Evolutionary conservation across 208 protist species (phyloP), one percentile per base, ranked within the genome.

Genomic region (Acanthamoeba sp.): DNA sequence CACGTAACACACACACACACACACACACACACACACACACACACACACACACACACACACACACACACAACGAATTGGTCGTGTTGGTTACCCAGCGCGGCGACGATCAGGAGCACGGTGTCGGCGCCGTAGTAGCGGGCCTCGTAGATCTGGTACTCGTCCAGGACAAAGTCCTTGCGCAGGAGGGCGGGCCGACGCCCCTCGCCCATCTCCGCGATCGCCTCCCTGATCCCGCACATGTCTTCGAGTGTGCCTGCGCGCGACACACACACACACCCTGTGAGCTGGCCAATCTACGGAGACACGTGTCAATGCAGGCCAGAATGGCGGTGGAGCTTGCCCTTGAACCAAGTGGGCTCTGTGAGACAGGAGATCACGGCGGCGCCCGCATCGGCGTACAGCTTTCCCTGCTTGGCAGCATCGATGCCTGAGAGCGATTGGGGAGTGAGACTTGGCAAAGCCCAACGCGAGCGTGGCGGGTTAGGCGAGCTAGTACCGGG

Each of bases 341-440:
- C 94, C 95, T 97, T 96, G 94, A 98, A 98, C 96, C 96, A 97
- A 7, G n/a, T 95, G 3, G 96, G 96, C 96, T 98, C 97, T n/a
- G 96, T 98, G 32, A 98, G 91, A 36, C 97, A 95, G 9, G 95
- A 97, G 34, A 98, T 97, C 32, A 57, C 94, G n/a, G 88, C 73
- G 2, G 96, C 96, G 24, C 97, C 97, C 5, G 94, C 97, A 52
- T 73, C 38, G 10, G 95, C 95, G 69, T 96, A 97, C 7, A 40
- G 32, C 34, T 38, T 36, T 40, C 94, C 94, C 69, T 96, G 95
- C 69, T 95, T 42, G 2, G 94, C 55, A 0, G 96, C 96, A 62
- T 97, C 91, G 12, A 95, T 62, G 38, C 80, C 93, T 55, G 69
- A 9, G 10, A 73, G 22, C 29, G 64, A 73, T 73, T 73, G n/a